These are phyloP conservation scores for Penicillium odoratum DNA, from an alignment of 495 filamentous ascomycete species.

Conservation along the genomic window DNA sequence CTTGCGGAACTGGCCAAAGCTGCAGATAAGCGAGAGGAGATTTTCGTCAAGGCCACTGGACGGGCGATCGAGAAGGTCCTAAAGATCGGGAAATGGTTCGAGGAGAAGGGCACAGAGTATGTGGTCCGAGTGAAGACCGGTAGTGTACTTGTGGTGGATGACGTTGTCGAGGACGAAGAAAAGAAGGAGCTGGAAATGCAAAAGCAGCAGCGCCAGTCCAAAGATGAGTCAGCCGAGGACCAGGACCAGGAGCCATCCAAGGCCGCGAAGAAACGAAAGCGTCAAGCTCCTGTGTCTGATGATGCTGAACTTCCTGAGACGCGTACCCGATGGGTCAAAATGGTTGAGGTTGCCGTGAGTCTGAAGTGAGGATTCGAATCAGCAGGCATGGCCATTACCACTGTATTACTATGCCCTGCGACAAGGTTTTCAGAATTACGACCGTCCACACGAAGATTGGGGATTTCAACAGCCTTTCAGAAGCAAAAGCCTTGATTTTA, in stretches of 20 bases:
- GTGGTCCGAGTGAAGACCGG: slow-evolving; percentile 60
- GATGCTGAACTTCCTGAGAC: slow-evolving; percentile 59
- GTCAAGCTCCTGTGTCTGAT: slow-evolving; percentile 27
- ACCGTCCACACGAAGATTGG: neutral
- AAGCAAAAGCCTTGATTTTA: neutral
- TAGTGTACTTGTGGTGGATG: slow-evolving; percentile 69
- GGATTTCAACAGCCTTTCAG: neutral
- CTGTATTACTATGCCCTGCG: neutral
- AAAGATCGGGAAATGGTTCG: slow-evolving; percentile 62
- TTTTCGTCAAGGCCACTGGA: slow-evolving; percentile 76
- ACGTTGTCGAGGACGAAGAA: slow-evolving; percentile 54
- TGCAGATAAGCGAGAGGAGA: slow-evolving; percentile 52
- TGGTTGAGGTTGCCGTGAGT: slow-evolving; percentile 63
- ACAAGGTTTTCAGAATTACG: neutral
- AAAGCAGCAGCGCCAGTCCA: slow-evolving; percentile 22
- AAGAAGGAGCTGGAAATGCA: slow-evolving; percentile 24
- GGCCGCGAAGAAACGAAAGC: slow-evolving; percentile 43
- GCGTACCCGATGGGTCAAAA: slow-evolving; percentile 63
- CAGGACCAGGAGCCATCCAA: slow-evolving; percentile 15
- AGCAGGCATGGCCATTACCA: neutral
- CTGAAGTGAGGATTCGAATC: slow-evolving; percentile 31
- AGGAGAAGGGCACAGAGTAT: slow-evolving; percentile 55
- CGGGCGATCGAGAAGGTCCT: slow-evolving; percentile 74
- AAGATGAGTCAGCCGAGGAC: slow-evolving; percentile 7
- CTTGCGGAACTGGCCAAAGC: slow-evolving; percentile 41